Evolutionary conservation across 305 asterid genomes (phyloP).

Genomic region (Fraxinus velutina): DNA sequence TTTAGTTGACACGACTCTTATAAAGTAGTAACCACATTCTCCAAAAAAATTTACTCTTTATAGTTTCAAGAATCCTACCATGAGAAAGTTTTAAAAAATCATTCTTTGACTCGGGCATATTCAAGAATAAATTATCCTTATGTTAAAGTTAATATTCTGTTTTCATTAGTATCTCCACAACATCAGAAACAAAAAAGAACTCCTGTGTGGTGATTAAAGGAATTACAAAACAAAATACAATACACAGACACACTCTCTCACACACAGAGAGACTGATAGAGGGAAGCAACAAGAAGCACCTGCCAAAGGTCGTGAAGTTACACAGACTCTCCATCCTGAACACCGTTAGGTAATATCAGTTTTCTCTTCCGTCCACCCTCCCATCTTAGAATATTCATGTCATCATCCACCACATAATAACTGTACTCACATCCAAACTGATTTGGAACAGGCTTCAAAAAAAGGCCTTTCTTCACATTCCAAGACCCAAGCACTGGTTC

Average conservation of each 20-base stretch:
- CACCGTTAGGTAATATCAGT: slow-evolving; percentile 53
- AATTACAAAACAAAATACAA: neutral
- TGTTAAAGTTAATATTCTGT: neutral
- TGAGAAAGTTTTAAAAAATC: neutral
- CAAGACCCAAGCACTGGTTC: slow-evolving; percentile 80
- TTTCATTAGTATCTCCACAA: neutral
- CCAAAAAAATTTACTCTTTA: neutral
- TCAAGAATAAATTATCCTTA: neutral
- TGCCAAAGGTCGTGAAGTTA: slow-evolving; percentile 95
- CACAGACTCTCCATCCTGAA: slow-evolving; percentile 62
- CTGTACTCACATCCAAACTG: slow-evolving; percentile 65
- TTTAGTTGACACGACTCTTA: neutral
- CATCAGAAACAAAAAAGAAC: neutral
- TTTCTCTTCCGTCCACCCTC: slow-evolving; percentile 80
- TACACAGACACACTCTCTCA: neutral
- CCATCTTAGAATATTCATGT: slow-evolving; percentile 63
- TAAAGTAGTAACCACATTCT: neutral
- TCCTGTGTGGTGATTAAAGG: neutral
- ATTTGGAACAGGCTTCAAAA: slow-evolving; percentile 65
- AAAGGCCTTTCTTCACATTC: slow-evolving; percentile 81
- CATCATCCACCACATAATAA: slow-evolving; percentile 84
- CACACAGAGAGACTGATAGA: neutral
- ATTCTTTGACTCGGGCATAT: neutral
- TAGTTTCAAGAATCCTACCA: neutral
- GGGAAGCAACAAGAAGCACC: slow-evolving; percentile 38